Evolutionary conservation across 352 stramenopile species (phyloP).

Genomic region (Lagenidium giganteum): DNA sequence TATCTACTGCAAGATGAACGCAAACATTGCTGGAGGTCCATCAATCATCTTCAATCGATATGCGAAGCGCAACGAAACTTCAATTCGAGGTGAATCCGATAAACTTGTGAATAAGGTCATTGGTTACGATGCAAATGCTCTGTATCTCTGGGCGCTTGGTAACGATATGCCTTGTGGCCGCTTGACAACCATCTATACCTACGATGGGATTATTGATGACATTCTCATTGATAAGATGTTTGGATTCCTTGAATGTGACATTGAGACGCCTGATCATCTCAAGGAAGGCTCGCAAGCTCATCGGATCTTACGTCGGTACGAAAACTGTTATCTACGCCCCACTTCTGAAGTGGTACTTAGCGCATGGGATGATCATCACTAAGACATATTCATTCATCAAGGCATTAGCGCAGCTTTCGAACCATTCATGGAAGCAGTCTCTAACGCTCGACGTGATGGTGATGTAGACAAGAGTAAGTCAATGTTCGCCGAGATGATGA

Average conservation of each 20-base stretch:
- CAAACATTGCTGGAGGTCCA: conserved; percentile 16
- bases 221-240: conserved; percentile 27
- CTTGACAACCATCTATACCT: conserved; percentile 13
- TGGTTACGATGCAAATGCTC: conserved; percentile 21
- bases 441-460: conserved; percentile 16
- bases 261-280: conserved; percentile 24
- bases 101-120: conserved; percentile 21
- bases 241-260: conserved; percentile 33
- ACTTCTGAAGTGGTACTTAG: conserved; percentile 30
- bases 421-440: conserved; percentile 16
- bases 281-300: conserved; percentile 16
- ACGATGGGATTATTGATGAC: conserved; percentile 25
- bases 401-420: conserved; percentile 12
- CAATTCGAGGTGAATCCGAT: conserved; percentile 14
- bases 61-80: conserved; percentile 10
- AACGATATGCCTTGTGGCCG: conserved; percentile 25
- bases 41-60: conserved; percentile 15
- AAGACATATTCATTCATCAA: conserved; percentile 28
- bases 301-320: conserved; percentile 28
- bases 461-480: conserved; percentile 18
- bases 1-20: conserved; percentile 16
- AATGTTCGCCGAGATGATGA: conserved; percentile 13
- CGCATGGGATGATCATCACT: conserved; percentile 20
- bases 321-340: conserved; percentile 29
- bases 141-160: conserved; percentile 26